Percentiles rank a stretch among this genome's conserved stretches.
Conservation (phyloP, 305 asterid species). For the Ajuga reptans region DNA sequence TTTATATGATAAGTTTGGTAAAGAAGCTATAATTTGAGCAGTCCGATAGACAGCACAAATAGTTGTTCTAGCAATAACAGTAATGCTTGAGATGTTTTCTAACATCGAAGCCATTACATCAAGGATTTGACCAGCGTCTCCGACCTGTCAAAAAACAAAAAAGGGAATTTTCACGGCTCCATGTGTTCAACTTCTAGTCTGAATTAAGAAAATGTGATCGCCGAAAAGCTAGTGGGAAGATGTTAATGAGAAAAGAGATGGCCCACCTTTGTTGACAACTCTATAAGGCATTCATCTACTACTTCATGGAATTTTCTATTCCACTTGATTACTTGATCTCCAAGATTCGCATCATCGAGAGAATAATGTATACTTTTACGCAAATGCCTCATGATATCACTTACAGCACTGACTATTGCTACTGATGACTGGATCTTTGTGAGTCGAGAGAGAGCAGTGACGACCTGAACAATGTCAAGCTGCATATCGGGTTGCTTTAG, state of each 20-base stretch:
- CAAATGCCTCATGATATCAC: slow-evolving; percentile 83
- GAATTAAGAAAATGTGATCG: not conserved
- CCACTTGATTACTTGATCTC: slow-evolving; percentile 64
- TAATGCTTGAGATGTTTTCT: slow-evolving; percentile 65
- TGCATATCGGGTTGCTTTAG: slow-evolving; percentile 84
- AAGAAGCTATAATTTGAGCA: slow-evolving; percentile 67
- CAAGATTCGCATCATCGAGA: slow-evolving; percentile 65
- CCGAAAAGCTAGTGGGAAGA: not conserved
- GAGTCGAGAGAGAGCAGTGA: slow-evolving; percentile 58
- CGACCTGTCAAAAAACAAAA: slow-evolving; percentile 46
- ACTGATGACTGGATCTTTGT: slow-evolving; percentile 65
- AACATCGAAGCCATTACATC: slow-evolving; percentile 79
- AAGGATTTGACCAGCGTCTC: slow-evolving; percentile 77
- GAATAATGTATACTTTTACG: slow-evolving; percentile 81
- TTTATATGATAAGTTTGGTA: slow-evolving; percentile 51
- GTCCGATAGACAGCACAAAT: slow-evolving; percentile 59
- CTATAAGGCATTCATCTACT: slow-evolving; percentile 80
- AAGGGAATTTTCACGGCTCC: slow-evolving; percentile 3
- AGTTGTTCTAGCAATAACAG: slow-evolving; percentile 61
- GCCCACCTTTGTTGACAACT: slow-evolving; percentile 74
- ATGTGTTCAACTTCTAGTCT: not conserved
- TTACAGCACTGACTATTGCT: slow-evolving; percentile 74
- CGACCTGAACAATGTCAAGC: slow-evolving; percentile 78
- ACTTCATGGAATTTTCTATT: slow-evolving; percentile 64
- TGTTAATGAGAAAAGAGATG: slow-evolving; percentile 6